Evolutionary conservation across 495 filamentous ascomycete genomes (phyloP), one percentile per base, ranked within the genome.

Genomic region (Terfezia claveryi): DNA sequence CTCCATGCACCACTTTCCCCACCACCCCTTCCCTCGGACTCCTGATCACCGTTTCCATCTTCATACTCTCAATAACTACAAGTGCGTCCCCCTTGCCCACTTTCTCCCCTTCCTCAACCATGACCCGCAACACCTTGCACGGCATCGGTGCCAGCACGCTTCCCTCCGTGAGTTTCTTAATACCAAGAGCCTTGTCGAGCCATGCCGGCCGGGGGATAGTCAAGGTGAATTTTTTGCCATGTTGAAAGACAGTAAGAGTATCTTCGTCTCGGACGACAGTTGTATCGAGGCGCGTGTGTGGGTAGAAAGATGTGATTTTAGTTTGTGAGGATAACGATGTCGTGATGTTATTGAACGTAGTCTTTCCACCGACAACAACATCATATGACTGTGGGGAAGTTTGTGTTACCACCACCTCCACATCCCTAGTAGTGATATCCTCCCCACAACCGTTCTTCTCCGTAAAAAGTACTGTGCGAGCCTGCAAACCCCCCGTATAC

Each of bases 21-120:
- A 98, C 76, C 9, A 80, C 75, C 8, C 87, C 91, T 58, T 80
- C 79, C 51, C 87, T 80, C 10, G 91, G 91, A 59, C 83, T 88
- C 57, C 91, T 74, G 56, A 98, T 94, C 37, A 93, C 87, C 37
- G 87, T 98, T 70, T 98, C 91, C 91, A 98, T 98, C 75, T 98
- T 98, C 91, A 98, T 98, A 55, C 89, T 95, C 69, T 98, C 91
- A 64, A 98, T 93, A 1, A 98, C 88, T 46, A 96, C 86, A 58
- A 98, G 70, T 17, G 85, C 77, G 61, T 92, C 80, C 53, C 87
- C 88, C 69, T 87, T 92, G 64, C 80, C 76, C 41, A 96, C 89
- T 52, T 64, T 68, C 58, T 88, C 80, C 0, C 91, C 92, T 55
- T 81, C 85, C 54, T 76, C 60, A 0, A 89, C 84, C 65, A 88